Conservation (phyloP, 148 eudicot species). For the Talinum fruticosum region DNA sequence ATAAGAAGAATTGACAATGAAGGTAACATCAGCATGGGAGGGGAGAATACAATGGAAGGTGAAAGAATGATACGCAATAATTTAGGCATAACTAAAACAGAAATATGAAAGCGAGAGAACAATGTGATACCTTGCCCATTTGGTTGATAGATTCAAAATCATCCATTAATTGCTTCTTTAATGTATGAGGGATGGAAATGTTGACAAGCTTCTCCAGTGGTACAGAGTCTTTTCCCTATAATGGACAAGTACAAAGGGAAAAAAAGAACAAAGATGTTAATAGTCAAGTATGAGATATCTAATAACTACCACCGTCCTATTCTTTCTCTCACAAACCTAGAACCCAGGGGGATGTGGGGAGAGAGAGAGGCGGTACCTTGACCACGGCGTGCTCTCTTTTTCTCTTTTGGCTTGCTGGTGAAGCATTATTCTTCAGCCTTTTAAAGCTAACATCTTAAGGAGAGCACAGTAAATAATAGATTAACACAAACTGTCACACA, state of each 20-base stretch:
- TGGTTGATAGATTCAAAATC: slow-evolving; percentile 49
- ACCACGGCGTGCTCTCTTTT: slow-evolving; percentile 20
- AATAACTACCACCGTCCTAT: background rate
- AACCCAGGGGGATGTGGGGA: background rate
- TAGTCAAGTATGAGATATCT: background rate
- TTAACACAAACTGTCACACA: background rate
- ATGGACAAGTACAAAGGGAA: background rate
- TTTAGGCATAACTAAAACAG: background rate
- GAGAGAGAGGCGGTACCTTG: slow-evolving; percentile 37
- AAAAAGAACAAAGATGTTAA: background rate
- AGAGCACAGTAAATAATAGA: background rate
- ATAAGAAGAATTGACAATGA: background rate
- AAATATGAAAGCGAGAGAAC: background rate
- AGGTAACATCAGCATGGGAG: background rate
- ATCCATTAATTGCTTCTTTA: slow-evolving; percentile 57
- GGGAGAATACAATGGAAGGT: background rate
- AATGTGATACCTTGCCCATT: slow-evolving; percentile 48
- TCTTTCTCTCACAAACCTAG: background rate
- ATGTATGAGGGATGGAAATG: slow-evolving; percentile 45
- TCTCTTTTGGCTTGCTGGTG: slow-evolving; percentile 12
- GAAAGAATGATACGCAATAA: background rate
- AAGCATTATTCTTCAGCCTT: slow-evolving; percentile 37
- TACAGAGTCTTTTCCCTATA: slow-evolving; percentile 33
- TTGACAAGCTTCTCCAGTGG: slow-evolving; percentile 36
- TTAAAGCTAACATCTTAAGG: slow-evolving; percentile 36